phyloP scores from a whole-genome alignment of 2,329 filamentous ascomycete genomes.

The Scytalidium sp. region DNA sequence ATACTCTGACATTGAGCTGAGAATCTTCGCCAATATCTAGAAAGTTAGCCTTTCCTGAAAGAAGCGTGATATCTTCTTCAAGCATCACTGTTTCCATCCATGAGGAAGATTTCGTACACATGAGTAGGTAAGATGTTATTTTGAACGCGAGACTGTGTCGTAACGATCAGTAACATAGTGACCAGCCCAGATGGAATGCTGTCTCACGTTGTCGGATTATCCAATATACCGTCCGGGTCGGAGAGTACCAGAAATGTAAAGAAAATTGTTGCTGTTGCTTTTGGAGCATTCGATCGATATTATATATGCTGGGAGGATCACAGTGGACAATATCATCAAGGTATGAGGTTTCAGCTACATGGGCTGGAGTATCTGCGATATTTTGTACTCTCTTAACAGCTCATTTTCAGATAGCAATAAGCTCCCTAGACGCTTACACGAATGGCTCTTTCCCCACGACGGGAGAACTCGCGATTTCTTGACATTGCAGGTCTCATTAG shows the following conservation, averaged over 20 bases:
- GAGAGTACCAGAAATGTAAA: conserved; percentile 12
- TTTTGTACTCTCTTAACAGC: neutral
- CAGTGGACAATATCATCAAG: conserved; percentile 15
- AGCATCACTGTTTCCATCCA: too few relatives aligned
- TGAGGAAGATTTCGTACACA: neutral
- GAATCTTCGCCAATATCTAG: neutral
- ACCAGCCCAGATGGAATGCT: too few relatives aligned
- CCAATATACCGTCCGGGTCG: conserved; percentile 8
- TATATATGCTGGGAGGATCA: conserved; percentile 19
- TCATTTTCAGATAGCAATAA: conserved; percentile 11
- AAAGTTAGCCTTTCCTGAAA: conserved; percentile 6
- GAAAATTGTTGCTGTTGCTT: conserved; percentile 16
- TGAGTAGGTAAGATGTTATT: neutral
- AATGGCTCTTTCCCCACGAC: conserved; percentile 14
- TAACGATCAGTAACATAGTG: too few relatives aligned
- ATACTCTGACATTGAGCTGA: neutral
- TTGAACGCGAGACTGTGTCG: too few relatives aligned
- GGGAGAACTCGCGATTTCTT: conserved; percentile 11
- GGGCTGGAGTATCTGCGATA: neutral
- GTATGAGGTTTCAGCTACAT: conserved; percentile 4
- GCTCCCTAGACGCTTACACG: conserved; percentile 8
- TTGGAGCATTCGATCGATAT: conserved; percentile 19
- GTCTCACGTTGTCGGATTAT: neutral
- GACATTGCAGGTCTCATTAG: conserved; percentile 17
- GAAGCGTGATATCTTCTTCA: too few relatives aligned